phyloP scores from a whole-genome alignment of 2,329 filamentous ascomycete species.

The Scedosporium apiospermum region DNA sequence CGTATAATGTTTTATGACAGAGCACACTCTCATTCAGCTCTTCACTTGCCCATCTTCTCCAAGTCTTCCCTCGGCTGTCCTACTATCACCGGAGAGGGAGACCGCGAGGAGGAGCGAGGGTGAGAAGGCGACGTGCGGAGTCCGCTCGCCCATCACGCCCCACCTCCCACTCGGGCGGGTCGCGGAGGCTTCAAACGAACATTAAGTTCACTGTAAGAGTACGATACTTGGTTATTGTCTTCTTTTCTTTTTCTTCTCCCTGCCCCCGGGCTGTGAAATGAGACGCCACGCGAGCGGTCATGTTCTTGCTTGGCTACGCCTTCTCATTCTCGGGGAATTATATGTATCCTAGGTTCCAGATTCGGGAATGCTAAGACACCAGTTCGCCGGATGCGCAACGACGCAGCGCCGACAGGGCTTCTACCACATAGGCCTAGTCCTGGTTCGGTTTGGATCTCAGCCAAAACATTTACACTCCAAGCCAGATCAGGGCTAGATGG shows the following conservation, averaged over 20 bases:
- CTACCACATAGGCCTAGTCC: not conserved
- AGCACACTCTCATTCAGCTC: not conserved
- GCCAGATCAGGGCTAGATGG: no score
- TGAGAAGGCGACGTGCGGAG: not conserved
- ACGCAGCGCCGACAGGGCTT: not conserved
- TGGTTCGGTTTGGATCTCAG: not conserved
- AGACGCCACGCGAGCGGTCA: not conserved
- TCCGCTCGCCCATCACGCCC: not conserved
- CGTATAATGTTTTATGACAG: not conserved
- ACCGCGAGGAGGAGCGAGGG: not conserved
- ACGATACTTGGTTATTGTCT: not conserved
- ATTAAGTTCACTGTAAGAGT: no score
- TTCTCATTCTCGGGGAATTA: not conserved
- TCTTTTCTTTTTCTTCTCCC: not conserved
- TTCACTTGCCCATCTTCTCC: not conserved
- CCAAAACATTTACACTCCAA: not conserved
- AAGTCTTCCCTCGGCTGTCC: not conserved
- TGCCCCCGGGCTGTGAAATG: not conserved
- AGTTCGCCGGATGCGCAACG: not conserved
- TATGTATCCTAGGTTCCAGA: not conserved
- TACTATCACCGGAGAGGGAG: not conserved
- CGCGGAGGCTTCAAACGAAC: not conserved
- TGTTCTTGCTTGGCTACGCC: not conserved
- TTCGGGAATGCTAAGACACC: not conserved
- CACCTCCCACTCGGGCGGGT: not conserved